Conservation (phyloP, 2,329 filamentous ascomycete species). For the Elsinoe ampelina region DNA sequence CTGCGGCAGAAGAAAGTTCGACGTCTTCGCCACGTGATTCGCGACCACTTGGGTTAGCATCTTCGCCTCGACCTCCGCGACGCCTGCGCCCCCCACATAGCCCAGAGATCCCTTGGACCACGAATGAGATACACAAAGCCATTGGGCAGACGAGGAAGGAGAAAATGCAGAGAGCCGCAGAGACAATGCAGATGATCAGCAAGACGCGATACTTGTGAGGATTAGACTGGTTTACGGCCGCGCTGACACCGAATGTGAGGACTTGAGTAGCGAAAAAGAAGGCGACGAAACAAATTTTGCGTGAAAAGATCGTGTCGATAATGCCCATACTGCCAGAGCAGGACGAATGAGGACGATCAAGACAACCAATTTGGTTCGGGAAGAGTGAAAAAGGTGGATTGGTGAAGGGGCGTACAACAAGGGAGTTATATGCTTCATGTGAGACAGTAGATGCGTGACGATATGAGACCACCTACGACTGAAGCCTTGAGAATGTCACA, state of each 20-base stretch:
- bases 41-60: not conserved
- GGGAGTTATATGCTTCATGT: not conserved
- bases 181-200: not conserved
- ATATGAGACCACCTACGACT: not conserved
- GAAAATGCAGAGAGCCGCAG: not conserved
- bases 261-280: not conserved
- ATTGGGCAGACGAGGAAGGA: not conserved
- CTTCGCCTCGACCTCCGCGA: not conserved
- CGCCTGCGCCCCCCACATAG: not conserved
- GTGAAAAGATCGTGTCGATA: not conserved
- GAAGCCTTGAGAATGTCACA: too few species aligned
- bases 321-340: slow-evolving; percentile 1
- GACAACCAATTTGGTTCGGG: not conserved
- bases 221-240: not conserved
- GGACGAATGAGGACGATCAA: not conserved
- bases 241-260: not conserved
- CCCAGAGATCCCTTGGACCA: not conserved
- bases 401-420: not conserved
- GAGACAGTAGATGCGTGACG: not conserved
- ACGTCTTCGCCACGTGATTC: not conserved
- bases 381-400: not conserved
- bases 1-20: not conserved
- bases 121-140: not conserved
- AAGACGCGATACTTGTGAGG: not conserved
- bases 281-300: not conserved